These are phyloP conservation scores for Lepidium africanum DNA, from an alignment of 345 rosid species.

Conservation along the genomic window DNA sequence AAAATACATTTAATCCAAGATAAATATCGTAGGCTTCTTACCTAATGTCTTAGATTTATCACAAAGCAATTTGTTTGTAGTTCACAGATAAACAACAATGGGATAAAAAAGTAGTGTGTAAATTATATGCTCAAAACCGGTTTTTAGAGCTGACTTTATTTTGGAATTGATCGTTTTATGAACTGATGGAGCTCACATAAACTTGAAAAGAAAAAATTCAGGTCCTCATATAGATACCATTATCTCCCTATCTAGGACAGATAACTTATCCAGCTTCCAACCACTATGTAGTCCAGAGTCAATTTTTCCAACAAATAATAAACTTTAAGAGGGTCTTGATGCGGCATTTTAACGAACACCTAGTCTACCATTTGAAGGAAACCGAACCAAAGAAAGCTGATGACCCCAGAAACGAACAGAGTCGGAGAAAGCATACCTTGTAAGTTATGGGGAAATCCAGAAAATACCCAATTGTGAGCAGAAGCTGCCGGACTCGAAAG, in stretches of 20 bases:
- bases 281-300: too few species aligned
- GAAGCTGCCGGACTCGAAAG: neutral
- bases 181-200: neutral
- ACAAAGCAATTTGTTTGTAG: neutral
- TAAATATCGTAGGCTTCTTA: neutral
- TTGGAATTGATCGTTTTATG: neutral
- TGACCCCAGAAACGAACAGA: neutral
- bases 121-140: neutral
- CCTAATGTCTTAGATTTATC: neutral
- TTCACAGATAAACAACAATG: neutral
- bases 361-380: neutral
- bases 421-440: neutral
- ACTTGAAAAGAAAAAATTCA: neutral
- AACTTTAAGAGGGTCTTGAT: neutral
- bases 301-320: too few species aligned
- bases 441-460: neutral
- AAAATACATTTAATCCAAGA: too few species aligned
- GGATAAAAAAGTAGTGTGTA: neutral
- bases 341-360: constrained; percentile 26
- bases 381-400: neutral
- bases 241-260: neutral
- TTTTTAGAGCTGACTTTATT: neutral
- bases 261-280: neutral
- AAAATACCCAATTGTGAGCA: neutral
- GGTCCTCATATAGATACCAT: neutral